Conservation (phyloP, 2,329 filamentous ascomycete species). For the Catunica adiposa region DNA sequence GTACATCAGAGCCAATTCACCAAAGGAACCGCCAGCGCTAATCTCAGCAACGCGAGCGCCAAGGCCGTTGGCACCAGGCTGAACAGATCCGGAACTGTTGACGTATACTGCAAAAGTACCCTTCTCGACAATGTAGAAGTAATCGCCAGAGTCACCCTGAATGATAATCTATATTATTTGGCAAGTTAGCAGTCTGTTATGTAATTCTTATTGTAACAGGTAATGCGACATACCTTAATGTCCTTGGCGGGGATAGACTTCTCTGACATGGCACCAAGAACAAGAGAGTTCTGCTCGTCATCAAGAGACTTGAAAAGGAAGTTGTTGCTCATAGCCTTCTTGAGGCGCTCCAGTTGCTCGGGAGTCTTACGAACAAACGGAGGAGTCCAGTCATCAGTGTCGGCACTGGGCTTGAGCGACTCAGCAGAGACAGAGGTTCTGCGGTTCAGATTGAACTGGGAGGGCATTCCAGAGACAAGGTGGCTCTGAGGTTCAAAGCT, state of each 20-base stretch:
- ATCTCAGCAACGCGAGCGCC: slow-evolving; percentile 70
- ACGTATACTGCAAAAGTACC: slow-evolving; percentile 86
- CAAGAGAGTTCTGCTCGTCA: slow-evolving; percentile 76
- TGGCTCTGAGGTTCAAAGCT: slow-evolving; percentile 31
- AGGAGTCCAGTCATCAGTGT: slow-evolving; percentile 74
- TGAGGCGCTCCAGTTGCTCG: slow-evolving; percentile 67
- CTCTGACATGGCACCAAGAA: slow-evolving; percentile 80
- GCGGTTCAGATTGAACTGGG: slow-evolving; percentile 83
- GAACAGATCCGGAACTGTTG: slow-evolving; percentile 58
- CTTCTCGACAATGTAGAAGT: slow-evolving; percentile 92
- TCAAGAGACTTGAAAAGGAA: slow-evolving; percentile 91
- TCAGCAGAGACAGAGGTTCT: slow-evolving; percentile 95
- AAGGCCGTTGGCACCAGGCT: slow-evolving; percentile 66
- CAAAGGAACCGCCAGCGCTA: slow-evolving; percentile 80
- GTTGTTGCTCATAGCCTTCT: slow-evolving; percentile 68
- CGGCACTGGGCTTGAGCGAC: slow-evolving; percentile 75
- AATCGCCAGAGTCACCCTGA: slow-evolving; percentile 91
- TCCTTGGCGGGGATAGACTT: slow-evolving; percentile 89
- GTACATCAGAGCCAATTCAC: slow-evolving; percentile 95
- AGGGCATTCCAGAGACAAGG: slow-evolving; percentile 54
- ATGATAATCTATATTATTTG: slow-evolving; percentile 57
- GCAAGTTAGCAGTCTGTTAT: background rate
- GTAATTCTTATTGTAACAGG: background rate
- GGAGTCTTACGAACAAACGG: slow-evolving; percentile 68
- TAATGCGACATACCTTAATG: slow-evolving; percentile 37